Base-by-base conservation (phyloP, 2,329 filamentous ascomycete species). In the Aspergillus sergii region DNA sequence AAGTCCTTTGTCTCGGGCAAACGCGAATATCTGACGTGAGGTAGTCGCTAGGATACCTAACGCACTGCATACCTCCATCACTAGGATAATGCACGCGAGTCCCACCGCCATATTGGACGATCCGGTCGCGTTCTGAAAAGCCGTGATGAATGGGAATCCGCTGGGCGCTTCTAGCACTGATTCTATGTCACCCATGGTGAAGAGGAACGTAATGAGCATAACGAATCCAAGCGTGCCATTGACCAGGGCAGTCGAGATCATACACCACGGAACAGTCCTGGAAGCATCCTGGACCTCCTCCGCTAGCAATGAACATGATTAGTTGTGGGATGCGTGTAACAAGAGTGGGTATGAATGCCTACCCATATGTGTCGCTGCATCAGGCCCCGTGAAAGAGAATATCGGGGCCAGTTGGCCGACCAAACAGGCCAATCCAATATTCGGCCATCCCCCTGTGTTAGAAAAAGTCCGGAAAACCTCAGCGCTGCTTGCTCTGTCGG, bases 221-320 rank as follows among this genome's bases (percentile, higher is more conserved):
- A 78, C 63, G 64, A 85, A 81, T 4, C 82, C 83, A 14, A 84
- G 71, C 2, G 69, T 66, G 4, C 81, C 83, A 62, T 84, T 85
- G 63, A 85, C 75, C n/a, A 81, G 56, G 58, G 82, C 79, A 9
- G 78, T 80, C 54, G 77, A 78, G 50, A 84, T 77, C 70, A 85
- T 83, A 8, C 80, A 80, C 63, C 76, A 72, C 1, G 83, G 83
- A 4, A 85, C 79, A 54, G 81, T 79, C 12, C 78, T 68, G 3
- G 81, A 78, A 1, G 83, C 81, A 56, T 83, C 78, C 58, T 79
- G 74, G 36, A 85, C 80, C 69, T 85, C 83, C 68, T 85, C 83
- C 9, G 82, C 80, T 69, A 81, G 76, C 57, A n/a, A 62, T 1
- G 68, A 63, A 39, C 32, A 16, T 4, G 19, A 54, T 51, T 23